Evolutionary conservation across 768 basidiomycete genomes (phyloP).

Genomic region (Coprinellus aureogranulatus): DNA sequence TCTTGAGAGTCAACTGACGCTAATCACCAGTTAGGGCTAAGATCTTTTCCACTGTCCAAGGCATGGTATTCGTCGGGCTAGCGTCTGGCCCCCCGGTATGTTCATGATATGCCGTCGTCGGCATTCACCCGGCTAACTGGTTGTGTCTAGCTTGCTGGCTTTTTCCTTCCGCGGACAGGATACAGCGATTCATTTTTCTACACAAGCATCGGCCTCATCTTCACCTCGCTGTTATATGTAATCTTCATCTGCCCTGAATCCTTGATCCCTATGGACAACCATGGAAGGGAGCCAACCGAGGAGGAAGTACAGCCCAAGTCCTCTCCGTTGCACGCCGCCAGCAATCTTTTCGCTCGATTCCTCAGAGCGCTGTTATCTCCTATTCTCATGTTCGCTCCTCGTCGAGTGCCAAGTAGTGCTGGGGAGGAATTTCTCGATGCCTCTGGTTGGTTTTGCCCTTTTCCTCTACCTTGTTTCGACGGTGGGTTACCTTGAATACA

Average conservation of each 20-base stretch:
- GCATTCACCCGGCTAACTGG: neutral
- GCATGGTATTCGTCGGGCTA: slow-evolving; percentile 75
- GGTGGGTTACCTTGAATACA: slow-evolving; percentile 38
- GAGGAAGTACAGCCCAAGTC: slow-evolving; percentile 25
- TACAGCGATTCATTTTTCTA: slow-evolving; percentile 52
- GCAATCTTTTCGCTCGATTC: slow-evolving; percentile 26
- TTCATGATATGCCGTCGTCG: neutral
- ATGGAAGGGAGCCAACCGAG: slow-evolving; percentile 15
- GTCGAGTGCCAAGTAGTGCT: slow-evolving; percentile 36
- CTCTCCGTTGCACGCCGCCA: slow-evolving; percentile 27
- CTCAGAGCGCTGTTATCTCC: slow-evolving; percentile 55
- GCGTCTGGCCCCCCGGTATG: slow-evolving; percentile 76
- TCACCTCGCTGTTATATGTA: slow-evolving; percentile 37
- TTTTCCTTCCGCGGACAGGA: slow-evolving; percentile 56
- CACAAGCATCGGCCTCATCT: slow-evolving; percentile 39
- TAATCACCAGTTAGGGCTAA: slow-evolving; percentile 31
- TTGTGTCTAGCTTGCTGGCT: slow-evolving; percentile 36
- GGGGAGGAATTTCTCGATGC: slow-evolving; percentile 74
- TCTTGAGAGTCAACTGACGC: neutral
- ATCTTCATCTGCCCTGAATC: slow-evolving; percentile 56
- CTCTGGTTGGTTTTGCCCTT: slow-evolving; percentile 59
- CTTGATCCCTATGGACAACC: slow-evolving; percentile 17
- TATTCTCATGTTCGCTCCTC: slow-evolving; percentile 67
- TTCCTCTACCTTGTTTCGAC: slow-evolving; percentile 65
- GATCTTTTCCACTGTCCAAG: slow-evolving; percentile 65